Base-by-base conservation (phyloP, 306 rosid species). In the Ziziphus jujuba region DNA sequence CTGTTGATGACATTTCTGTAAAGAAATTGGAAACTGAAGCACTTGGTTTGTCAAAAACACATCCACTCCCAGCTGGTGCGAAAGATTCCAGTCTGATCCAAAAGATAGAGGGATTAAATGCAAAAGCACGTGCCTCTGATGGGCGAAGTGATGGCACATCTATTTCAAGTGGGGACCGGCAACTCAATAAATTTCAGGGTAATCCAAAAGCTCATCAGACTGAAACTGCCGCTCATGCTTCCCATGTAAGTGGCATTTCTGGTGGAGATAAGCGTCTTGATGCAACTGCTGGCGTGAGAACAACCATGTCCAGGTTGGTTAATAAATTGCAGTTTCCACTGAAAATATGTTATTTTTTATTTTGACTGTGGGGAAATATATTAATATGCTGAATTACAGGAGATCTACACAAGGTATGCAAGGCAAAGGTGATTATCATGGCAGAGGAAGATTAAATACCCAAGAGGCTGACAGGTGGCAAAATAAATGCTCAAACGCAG, bases 61-160 rank as follows among this genome's bases (percentile, higher is more conserved):
- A 75, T 25, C 38, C 82, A 19, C 76, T 24, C 63, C 61, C 72
- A 43, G 73, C 83, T 75, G 82, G 83, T 63, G 59, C 81, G 23
- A 92, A 86, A 80, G 93, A 90, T 74, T 65, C 95, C 71, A 86
- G 87, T 72, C 61, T 93, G 73, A 86, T 93, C 69, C 90, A 80
- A 73, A 88, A 88, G 79, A 88, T 93, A 69, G 95, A 90, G 84
- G 91, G 95, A 79, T 77, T 93, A 75, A 93, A 93, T 88, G 96
- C 96, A 70, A 93, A 88, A 82, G 95, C 86, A 25, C 87, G 98
- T 22, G 82, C 78, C 65, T 75, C 84, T 44, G 86, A 84, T 66
- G 80, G 75, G 40, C 66, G 68, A 21, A 64, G 19, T 69, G 97
- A 88, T 82, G 71, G 40, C 58, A 70, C 86, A 59, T 75, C 84